Evolutionary conservation across 1,284 basidiomycete genomes (phyloP), one percentile per base, ranked within the genome.

Genomic region (Phylloboletellus chloephorus): DNA sequence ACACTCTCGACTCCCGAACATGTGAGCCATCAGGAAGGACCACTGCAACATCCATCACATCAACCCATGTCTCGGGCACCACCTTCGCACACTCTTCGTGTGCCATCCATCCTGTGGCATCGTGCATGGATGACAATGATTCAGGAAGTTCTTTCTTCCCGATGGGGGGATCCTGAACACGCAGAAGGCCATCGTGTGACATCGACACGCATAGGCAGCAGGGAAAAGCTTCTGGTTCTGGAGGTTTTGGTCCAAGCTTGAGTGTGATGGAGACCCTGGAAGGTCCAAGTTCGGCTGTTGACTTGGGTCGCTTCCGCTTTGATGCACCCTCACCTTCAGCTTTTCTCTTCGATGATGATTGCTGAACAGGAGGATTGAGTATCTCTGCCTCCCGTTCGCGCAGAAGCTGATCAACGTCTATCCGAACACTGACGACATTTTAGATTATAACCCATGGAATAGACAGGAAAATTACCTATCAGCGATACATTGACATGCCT

Each of bases 361-460:
- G 44, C 54, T 61, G 29, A 50, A 46, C 26, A 55, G 52, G 26
- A 5, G 39, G 37, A 24, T 50, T 22, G n/a, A 48, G 37, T 30
- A 52, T 59, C 50, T 78, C 77, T 5, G 65, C 68, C 36, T 75
- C 78, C 12, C 77, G 71, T 45, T 85, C 79, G 3, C 56, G 67
- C n/a, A 93, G 61, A 17, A 92, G 71, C 44, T 84, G 79, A 54
- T 93, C 88, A 20, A 97, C 88, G 47, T 97, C 86, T 54, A 97
- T 94, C 20, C 82, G 81, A 19, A 97, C 93, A 53, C 92, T 95
- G 47, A n/a, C 8, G 22, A 16, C 9, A 35, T 11, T 7, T 53
- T 24, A 52, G 41, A 48, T 11, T 1, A 38, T 24, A 31, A 11
- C 2, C 12, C 4, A 8, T 16, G 11, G 35, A 10, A 36, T 23